A percentile compares a stretch with the other conserved stretches of the same genome.
phyloP scores from a whole-genome alignment of 441 rosid species.

The Jatropha podagrica region DNA sequence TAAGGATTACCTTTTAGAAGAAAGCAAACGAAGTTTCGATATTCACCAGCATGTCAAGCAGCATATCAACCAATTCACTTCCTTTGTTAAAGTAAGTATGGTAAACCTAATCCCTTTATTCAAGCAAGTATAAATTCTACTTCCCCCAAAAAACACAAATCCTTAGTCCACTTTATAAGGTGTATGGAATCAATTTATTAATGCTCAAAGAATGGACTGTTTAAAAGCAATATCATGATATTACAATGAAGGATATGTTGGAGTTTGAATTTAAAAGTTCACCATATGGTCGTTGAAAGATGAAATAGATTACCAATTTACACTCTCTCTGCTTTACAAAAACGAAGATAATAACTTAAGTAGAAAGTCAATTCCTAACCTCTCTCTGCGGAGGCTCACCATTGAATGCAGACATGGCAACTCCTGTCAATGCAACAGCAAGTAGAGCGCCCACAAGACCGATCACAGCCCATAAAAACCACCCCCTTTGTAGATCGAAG shows the following conservation, averaged over 20 bases:
- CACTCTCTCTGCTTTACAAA: not conserved
- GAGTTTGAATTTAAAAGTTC: not conserved
- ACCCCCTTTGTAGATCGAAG: conserved; percentile 55
- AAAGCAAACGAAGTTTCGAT: not conserved
- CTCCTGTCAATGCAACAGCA: conserved; percentile 47
- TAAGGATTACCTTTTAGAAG: not conserved
- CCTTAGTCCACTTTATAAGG: not conserved
- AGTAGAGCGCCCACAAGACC: conserved; percentile 55
- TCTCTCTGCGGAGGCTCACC: conserved; percentile 60
- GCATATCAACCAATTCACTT: not conserved
- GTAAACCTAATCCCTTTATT: not conserved
- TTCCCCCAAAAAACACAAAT: not conserved
- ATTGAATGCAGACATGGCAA: conserved; percentile 43
- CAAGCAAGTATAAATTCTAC: not conserved
- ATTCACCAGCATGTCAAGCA: not conserved
- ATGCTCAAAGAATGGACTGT: not conserved
- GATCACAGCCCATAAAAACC: conserved; percentile 67
- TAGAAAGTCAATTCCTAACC: conserved; percentile 39
- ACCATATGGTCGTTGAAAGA: not conserved
- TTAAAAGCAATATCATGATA: not conserved
- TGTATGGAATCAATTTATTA: not conserved
- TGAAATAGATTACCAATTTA: not conserved
- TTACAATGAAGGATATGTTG: not conserved
- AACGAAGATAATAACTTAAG: not conserved
- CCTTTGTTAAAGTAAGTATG: conserved; percentile 1